These are phyloP conservation scores for Camellia japonica DNA, from an alignment of 148 eudicot genomes.

Conservation along the genomic window DNA sequence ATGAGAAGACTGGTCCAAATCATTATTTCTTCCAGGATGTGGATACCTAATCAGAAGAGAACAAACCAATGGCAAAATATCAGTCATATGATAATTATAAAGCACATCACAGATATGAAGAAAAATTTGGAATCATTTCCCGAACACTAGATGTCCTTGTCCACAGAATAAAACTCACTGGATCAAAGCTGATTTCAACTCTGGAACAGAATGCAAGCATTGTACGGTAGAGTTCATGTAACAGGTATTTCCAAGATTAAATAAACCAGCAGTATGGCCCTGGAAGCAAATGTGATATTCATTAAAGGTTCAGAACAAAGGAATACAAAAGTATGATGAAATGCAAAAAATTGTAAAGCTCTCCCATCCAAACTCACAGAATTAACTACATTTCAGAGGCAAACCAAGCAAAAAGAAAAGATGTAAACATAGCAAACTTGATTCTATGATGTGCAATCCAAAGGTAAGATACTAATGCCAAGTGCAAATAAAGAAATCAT, in stretches of 20 bases:
- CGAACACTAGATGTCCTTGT: not conserved
- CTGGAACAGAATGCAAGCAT: constrained; percentile 95
- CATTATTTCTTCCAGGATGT: constrained; percentile 69
- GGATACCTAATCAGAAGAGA: constrained; percentile 57
- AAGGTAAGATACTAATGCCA: not conserved
- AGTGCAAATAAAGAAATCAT: not conserved
- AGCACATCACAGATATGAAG: not conserved
- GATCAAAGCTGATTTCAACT: constrained; percentile 81
- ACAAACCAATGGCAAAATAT: not conserved
- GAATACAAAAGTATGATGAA: not conserved
- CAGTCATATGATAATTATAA: constrained; percentile 5
- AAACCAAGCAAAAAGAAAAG: not conserved
- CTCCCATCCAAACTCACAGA: not conserved
- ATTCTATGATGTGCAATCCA: not conserved
- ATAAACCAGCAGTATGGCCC: constrained; percentile 96
- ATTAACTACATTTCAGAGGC: not conserved
- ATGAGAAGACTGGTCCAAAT: constrained; percentile 87
- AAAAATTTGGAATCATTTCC: not conserved
- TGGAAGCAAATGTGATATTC: constrained; percentile 21
- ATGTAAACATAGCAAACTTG: not conserved
- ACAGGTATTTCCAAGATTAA: constrained; percentile 92
- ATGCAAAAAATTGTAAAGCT: not conserved
- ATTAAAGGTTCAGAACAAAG: not conserved
- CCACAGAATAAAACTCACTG: constrained; percentile 40
- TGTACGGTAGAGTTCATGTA: constrained; percentile 97